These are phyloP conservation scores for Paspalum vaginatum DNA, from an alignment of 176 grass and related monocot species.

Conservation along the genomic window DNA sequence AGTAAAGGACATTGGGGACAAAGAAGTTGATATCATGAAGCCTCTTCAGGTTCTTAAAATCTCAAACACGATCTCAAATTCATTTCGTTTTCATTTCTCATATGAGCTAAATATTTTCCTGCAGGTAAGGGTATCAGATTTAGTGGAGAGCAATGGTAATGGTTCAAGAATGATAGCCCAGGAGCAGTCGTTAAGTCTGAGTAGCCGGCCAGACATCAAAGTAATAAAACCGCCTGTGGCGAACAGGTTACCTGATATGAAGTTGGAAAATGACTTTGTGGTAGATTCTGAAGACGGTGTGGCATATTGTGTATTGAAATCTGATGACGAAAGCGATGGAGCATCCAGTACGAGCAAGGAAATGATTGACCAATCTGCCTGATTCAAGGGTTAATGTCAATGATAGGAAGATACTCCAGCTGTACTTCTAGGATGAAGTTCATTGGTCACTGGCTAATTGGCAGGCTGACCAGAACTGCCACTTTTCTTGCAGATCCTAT, in stretches of 20 bases:
- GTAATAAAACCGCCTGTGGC: constrained; percentile 29
- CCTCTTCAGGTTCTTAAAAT: constrained; percentile 73
- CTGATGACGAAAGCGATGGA: constrained; percentile 36
- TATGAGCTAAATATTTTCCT: constrained; percentile 40
- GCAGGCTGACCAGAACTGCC: background rate
- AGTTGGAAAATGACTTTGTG: constrained; percentile 36
- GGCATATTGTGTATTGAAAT: constrained; percentile 70
- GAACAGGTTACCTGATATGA: constrained; percentile 21
- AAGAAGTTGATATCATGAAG: constrained; percentile 64
- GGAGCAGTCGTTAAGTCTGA: constrained; percentile 66
- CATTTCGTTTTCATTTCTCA: constrained; percentile 13
- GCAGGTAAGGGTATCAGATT: constrained; percentile 85
- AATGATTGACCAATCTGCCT: constrained; percentile 47
- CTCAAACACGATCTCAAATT: background rate
- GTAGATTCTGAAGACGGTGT: constrained; percentile 71
- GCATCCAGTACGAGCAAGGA: constrained; percentile 45
- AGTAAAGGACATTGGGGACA: constrained; percentile 47
- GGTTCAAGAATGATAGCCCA: constrained; percentile 45
- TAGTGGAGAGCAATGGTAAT: constrained; percentile 58
- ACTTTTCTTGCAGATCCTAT: constrained; percentile 6
- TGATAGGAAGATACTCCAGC: background rate
- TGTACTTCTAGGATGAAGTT: constrained; percentile 18
- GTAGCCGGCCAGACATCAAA: constrained; percentile 55
- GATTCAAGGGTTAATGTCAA: constrained; percentile 15
- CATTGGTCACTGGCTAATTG: background rate